A percentile compares a stretch with the other conserved stretches of the same genome.
These are phyloP conservation scores for Phialophora chinensis DNA, from an alignment of 2,329 filamentous ascomycete species.

Conservation along the genomic window DNA sequence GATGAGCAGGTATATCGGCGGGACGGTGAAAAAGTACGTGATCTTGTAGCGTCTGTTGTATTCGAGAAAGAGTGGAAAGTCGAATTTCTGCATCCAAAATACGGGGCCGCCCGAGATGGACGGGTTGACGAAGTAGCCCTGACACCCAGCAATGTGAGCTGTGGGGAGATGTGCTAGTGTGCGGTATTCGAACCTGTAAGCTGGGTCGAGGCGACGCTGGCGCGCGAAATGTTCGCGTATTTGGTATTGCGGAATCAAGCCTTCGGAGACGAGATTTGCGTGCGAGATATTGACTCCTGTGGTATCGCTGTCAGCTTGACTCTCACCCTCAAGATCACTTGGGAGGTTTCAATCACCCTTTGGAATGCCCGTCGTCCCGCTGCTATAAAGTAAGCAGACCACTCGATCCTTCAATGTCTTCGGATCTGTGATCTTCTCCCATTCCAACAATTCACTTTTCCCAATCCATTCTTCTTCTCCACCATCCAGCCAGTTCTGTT, in stretches of 20 bases:
- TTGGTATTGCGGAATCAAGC: slow-evolving; percentile 41
- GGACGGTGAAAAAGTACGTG: slow-evolving; percentile 64
- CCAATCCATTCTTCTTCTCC: slow-evolving; percentile 27
- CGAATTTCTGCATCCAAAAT: slow-evolving; percentile 69
- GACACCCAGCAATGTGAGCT: slow-evolving; percentile 56
- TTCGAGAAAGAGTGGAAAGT: slow-evolving; percentile 61
- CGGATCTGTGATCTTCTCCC: slow-evolving; percentile 61
- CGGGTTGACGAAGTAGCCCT: slow-evolving; percentile 56
- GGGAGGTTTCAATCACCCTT: slow-evolving; percentile 34
- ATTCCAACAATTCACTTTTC: slow-evolving; percentile 50
- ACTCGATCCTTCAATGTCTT: slow-evolving; percentile 54
- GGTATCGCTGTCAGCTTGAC: background rate
- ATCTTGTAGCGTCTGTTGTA: slow-evolving; percentile 59
- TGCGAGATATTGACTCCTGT: slow-evolving; percentile 50
- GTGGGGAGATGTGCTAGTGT: slow-evolving; percentile 55
- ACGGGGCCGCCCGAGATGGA: slow-evolving; percentile 55
- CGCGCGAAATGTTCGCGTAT: slow-evolving; percentile 39
- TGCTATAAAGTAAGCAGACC: slow-evolving; percentile 45
- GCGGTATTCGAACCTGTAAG: slow-evolving; percentile 41
- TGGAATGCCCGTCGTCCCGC: slow-evolving; percentile 43
- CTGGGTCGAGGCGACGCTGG: slow-evolving; percentile 43
- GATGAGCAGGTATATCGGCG: slow-evolving; percentile 66
- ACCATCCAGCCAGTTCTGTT: slow-evolving; percentile 28
- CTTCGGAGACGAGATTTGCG: slow-evolving; percentile 51
- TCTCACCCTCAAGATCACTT: background rate